These are phyloP conservation scores for Boehmeria nivea DNA, from an alignment of 306 rosid genomes.

Conservation along the genomic window DNA sequence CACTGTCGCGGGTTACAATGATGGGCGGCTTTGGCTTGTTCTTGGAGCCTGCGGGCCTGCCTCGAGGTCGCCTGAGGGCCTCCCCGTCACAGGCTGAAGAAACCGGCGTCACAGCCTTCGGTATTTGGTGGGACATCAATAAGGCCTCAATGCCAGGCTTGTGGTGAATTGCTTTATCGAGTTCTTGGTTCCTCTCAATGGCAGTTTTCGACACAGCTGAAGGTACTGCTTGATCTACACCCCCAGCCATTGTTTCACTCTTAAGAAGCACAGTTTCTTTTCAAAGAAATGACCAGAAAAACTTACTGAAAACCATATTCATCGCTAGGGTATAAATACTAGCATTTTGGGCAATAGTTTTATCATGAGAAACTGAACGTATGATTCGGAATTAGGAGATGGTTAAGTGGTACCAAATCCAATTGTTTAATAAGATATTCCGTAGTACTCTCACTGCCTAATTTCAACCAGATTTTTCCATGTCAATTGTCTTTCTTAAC, in stretches of 20 bases:
- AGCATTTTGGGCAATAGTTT: constrained; percentile 12
- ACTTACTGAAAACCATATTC: too few species aligned
- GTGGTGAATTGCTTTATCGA: constrained; percentile 36
- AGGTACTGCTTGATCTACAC: constrained; percentile 20
- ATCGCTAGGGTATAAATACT: too few species aligned
- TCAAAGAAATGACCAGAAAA: too few species aligned
- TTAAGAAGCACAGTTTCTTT: too few species aligned
- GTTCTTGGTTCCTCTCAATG: constrained; percentile 52
- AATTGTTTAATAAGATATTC: constrained; percentile 19
- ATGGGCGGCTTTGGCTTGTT: constrained; percentile 75
- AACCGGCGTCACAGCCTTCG: constrained; percentile 49
- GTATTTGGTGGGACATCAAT: constrained; percentile 33
- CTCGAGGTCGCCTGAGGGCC: constrained; percentile 52
- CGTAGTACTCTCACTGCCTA: constrained; percentile 34
- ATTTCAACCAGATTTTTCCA: constrained; percentile 39
- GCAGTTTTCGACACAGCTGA: constrained; percentile 21
- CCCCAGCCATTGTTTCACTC: constrained; percentile 33
- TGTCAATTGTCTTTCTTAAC: constrained; percentile 59
- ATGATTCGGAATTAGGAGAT: constrained; percentile 56
- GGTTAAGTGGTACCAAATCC: constrained; percentile 58
- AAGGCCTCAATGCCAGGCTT: constrained; percentile 42
- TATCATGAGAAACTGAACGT: too few species aligned
- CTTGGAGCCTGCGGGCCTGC: constrained; percentile 64
- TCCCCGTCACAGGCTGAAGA: constrained; percentile 54
- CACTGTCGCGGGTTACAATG: constrained; percentile 66